Evolutionary conservation across 306 rosid species (phyloP).

Genomic region (Nissolia schottii): DNA sequence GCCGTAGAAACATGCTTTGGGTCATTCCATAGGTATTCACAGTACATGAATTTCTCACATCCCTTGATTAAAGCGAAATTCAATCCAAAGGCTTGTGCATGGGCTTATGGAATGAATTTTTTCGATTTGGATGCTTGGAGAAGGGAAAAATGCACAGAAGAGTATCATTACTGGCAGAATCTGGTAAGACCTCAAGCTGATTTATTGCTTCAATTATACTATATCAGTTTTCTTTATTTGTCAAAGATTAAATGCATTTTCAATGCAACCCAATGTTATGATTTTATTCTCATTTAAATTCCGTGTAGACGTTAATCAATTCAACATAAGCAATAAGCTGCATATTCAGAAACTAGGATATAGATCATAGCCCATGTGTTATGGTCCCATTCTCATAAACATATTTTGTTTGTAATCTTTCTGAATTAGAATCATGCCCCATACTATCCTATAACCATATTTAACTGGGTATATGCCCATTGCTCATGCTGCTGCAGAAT

Average conservation of each 20-base stretch:
- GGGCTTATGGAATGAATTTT: slow-evolving; percentile 72
- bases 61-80: slow-evolving; percentile 57
- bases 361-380: not conserved
- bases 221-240: not conserved
- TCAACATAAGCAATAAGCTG: not conserved
- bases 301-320: not conserved
- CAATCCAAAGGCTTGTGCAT: slow-evolving; percentile 58
- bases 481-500: slow-evolving; percentile 41
- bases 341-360: not conserved
- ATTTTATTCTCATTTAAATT: not conserved
- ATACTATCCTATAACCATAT: not conserved
- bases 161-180: slow-evolving; percentile 68
- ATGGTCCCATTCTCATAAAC: not conserved
- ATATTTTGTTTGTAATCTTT: not conserved
- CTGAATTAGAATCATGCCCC: not conserved
- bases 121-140: slow-evolving; percentile 71
- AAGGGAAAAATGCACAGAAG: slow-evolving; percentile 56
- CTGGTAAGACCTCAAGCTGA: slow-evolving; percentile 34
- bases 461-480: slow-evolving; percentile 15
- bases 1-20: slow-evolving; percentile 69
- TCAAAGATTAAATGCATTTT: not conserved
- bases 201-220: not conserved
- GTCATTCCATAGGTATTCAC: slow-evolving; percentile 59
- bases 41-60: slow-evolving; percentile 67
- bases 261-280: not conserved